phyloP scores from a whole-genome alignment of 106 monocot species.

The Phalaenopsis aphrodite region DNA sequence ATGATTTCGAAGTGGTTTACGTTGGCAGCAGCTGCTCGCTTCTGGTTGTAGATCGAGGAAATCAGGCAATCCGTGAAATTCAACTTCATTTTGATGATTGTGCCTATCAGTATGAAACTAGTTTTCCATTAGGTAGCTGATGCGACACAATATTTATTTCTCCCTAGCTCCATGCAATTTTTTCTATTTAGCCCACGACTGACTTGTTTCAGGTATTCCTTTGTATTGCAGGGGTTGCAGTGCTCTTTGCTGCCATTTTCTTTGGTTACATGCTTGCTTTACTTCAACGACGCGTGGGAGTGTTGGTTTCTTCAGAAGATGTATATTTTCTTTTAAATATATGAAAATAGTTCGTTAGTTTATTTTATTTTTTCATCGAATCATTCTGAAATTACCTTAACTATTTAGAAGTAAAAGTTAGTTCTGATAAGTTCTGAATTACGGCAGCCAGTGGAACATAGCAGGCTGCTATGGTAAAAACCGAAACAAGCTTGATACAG shows the following conservation, averaged over 20 bases:
- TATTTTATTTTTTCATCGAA: background rate
- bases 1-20: slow-evolving; percentile 88
- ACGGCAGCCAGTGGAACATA: too few species aligned
- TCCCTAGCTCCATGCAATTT: background rate
- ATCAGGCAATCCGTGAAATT: slow-evolving; percentile 89
- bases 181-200: background rate
- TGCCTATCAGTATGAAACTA: slow-evolving; percentile 70
- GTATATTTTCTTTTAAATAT: slow-evolving; percentile 32
- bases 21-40: slow-evolving; percentile 90
- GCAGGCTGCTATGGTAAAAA: too few species aligned
- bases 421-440: too few species aligned
- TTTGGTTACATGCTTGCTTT: slow-evolving; percentile 99
- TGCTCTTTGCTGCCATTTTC: slow-evolving; percentile 92
- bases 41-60: slow-evolving; percentile 77
- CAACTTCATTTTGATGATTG: slow-evolving; percentile 86
- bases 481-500: too few species aligned
- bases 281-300: slow-evolving; percentile 69
- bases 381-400: background rate
- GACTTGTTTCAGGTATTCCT: background rate
- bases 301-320: slow-evolving; percentile 56
- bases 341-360: background rate
- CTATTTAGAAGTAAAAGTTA: background rate
- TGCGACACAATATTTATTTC: background rate
- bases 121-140: slow-evolving; percentile 68
- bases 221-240: slow-evolving; percentile 63